phyloP scores from a whole-genome alignment of 2,329 filamentous ascomycete species.

The Calonectria fujianensis region DNA sequence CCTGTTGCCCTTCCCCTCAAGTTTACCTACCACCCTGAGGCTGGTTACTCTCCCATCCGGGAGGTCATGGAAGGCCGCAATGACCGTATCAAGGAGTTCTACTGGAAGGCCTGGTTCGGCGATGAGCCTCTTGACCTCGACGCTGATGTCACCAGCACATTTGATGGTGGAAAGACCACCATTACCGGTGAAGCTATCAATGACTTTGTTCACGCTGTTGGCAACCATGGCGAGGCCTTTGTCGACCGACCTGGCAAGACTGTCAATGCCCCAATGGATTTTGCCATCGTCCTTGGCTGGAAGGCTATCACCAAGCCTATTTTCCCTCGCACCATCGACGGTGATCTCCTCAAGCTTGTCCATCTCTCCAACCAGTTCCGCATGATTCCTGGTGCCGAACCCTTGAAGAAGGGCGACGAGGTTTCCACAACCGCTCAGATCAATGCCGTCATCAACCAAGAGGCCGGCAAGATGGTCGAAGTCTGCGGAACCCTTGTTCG shows the following conservation, averaged over 20 bases:
- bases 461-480: slow-evolving; percentile 99
- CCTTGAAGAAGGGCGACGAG: slow-evolving; percentile 95
- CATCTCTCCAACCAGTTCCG: slow-evolving; percentile 98
- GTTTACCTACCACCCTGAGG: slow-evolving; percentile 96
- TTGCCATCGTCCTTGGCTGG: slow-evolving; percentile 98
- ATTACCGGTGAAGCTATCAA: slow-evolving; percentile 96
- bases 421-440: slow-evolving; percentile 95
- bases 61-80: slow-evolving; percentile 98
- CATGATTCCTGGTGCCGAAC: slow-evolving; percentile 96
- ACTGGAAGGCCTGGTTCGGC: slow-evolving; percentile 98
- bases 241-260: slow-evolving; percentile 96
- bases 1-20: slow-evolving; percentile 88
- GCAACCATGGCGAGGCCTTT: slow-evolving; percentile 97
- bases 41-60: slow-evolving; percentile 96
- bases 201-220: slow-evolving; percentile 98
- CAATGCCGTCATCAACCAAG: slow-evolving; percentile 98
- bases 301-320: slow-evolving; percentile 99
- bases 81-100: slow-evolving; percentile 99
- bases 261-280: slow-evolving; percentile 98
- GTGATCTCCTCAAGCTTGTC: slow-evolving; percentile 95
- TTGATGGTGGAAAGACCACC: slow-evolving; percentile 90
- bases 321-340: slow-evolving; percentile 96
- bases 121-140: slow-evolving; percentile 89
- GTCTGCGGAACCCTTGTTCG: slow-evolving; percentile 97
- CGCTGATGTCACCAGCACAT: slow-evolving; percentile 87